phyloP scores from a whole-genome alignment of 352 stramenopile genomes.

The Pythium phragmiticola region DNA sequence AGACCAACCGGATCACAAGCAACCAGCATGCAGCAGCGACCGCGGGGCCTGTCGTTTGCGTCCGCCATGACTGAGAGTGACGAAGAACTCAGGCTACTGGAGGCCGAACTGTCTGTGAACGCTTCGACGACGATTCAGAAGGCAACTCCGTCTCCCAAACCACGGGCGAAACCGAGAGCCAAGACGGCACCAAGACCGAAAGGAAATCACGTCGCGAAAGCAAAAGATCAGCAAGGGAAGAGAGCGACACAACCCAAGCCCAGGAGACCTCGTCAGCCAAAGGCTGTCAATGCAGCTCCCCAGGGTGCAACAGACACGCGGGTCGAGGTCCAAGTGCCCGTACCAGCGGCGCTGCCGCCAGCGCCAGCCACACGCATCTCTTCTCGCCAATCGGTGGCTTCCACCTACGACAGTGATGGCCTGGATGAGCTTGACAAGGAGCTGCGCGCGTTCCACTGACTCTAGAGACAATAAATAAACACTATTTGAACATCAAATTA shows the following conservation, averaged over 20 bases:
- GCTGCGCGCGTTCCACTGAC: conserved; percentile 26
- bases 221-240: neutral
- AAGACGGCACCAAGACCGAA: neutral
- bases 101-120: conserved; percentile 28
- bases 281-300: neutral
- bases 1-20: neutral
- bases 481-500: no score
- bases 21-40: neutral
- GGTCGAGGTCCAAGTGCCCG: neutral
- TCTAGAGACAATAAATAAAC: neutral
- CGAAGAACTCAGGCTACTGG: conserved; percentile 35
- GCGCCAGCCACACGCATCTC: conserved; percentile 3
- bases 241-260: neutral
- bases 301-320: neutral
- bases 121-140: neutral
- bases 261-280: conserved; percentile 4
- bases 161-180: neutral
- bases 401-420: conserved; percentile 47
- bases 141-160: neutral
- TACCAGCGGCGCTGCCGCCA: neutral
- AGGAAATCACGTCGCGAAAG: neutral
- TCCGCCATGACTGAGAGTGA: conserved; percentile 30
- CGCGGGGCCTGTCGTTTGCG: conserved; percentile 22
- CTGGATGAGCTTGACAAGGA: conserved; percentile 47
- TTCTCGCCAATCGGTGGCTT: conserved; percentile 27